phyloP scores from a whole-genome alignment of 2,329 filamentous ascomycete species.

The Phyllosticta citriasiana region DNA sequence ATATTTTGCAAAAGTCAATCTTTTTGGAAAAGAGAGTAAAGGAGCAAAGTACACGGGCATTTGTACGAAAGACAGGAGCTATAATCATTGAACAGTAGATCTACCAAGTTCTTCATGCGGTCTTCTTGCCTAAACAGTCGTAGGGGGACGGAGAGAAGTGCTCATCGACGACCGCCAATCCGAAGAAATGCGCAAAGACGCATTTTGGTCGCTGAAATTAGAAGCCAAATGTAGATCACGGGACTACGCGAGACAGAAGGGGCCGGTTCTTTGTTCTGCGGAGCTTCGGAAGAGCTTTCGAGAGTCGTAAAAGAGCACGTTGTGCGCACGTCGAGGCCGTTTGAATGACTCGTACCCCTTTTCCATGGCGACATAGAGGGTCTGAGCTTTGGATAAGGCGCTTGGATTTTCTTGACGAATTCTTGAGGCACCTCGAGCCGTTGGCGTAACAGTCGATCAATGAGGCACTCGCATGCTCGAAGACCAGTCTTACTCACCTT shows the following conservation, averaged over 20 bases:
- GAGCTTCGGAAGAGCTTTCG: background rate
- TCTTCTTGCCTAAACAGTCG: background rate
- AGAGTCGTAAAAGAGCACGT: background rate
- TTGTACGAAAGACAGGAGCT: background rate
- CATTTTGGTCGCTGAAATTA: background rate
- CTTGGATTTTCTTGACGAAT: background rate
- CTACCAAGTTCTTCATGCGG: background rate
- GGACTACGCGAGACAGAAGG: background rate
- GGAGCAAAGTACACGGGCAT: background rate
- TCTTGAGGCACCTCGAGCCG: background rate
- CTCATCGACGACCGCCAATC: background rate
- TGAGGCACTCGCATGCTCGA: background rate
- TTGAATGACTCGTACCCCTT: background rate
- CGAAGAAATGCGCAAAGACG: background rate
- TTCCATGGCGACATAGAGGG: background rate
- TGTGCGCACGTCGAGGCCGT: background rate
- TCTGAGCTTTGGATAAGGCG: background rate
- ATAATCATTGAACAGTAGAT: background rate
- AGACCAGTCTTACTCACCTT: background rate
- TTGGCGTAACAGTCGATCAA: background rate
- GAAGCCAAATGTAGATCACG: background rate
- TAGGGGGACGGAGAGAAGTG: background rate
- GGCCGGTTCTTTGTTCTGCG: background rate
- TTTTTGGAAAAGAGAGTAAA: background rate
- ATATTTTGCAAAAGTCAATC: slow-evolving; percentile 13